These are phyloP conservation scores for Xylariaceae sp. DNA, from an alignment of 2,329 filamentous ascomycete genomes.

Conservation along the genomic window DNA sequence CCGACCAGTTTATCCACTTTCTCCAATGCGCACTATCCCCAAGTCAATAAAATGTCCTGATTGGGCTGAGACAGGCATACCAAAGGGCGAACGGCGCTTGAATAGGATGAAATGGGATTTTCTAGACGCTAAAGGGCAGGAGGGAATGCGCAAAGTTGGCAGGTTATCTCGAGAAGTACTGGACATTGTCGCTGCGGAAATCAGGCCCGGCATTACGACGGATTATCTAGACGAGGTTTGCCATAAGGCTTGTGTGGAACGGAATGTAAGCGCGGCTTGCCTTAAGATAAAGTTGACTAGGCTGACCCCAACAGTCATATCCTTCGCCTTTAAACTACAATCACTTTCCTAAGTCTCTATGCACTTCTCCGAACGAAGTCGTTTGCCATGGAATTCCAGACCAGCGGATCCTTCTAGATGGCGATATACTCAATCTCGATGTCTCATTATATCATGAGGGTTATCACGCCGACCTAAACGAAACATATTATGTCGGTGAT, in stretches of 20 bases:
- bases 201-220: constrained; percentile 90
- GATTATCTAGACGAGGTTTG: constrained; percentile 94
- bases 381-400: constrained; percentile 99
- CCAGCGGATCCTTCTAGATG: constrained; percentile 82
- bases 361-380: constrained; percentile 94
- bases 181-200: constrained; percentile 83
- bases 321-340: constrained; percentile 95
- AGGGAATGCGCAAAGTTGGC: constrained; percentile 93
- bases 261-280: constrained; percentile 68
- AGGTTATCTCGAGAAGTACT: constrained; percentile 85
- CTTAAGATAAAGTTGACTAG: neutral
- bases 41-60: constrained; percentile 82
- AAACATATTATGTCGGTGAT: constrained; percentile 97
- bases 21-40: constrained; percentile 73
- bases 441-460: constrained; percentile 93
- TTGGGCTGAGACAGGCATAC: constrained; percentile 84
- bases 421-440: constrained; percentile 97
- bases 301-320: constrained; percentile 70
- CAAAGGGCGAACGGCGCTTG: constrained; percentile 63
- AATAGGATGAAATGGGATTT: constrained; percentile 82
- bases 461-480: constrained; percentile 95
- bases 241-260: constrained; percentile 91
- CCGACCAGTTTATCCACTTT: constrained; percentile 86
- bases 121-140: constrained; percentile 77
- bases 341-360: constrained; percentile 96